A percentile compares a stretch with the other conserved stretches of the same genome.
Conservation (phyloP, 805 yeast genomes). For the Lachancea thermotolerans region DNA sequence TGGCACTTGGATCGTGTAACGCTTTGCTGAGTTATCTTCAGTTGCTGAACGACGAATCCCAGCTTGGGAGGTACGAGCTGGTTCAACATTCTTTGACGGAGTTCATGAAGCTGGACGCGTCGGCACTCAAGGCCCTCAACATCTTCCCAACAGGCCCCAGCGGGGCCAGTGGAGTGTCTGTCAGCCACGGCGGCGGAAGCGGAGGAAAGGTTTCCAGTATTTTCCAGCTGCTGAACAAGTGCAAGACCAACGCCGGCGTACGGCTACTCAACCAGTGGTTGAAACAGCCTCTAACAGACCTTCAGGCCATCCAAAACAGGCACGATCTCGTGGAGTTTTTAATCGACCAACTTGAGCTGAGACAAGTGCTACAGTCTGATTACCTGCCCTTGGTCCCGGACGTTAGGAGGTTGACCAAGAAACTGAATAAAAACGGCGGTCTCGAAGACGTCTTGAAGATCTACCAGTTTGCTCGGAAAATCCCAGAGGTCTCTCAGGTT, state of each 20-base stretch:
- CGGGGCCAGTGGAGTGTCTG: constrained; percentile 17
- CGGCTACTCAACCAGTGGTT: constrained; percentile 88
- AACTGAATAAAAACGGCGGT: constrained; percentile 50
- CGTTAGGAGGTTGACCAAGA: constrained; percentile 65
- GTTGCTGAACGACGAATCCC: constrained; percentile 49
- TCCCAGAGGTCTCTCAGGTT: constrained; percentile 61
- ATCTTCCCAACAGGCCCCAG: constrained; percentile 53
- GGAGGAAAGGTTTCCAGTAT: constrained; percentile 51
- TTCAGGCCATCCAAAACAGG: constrained; percentile 52
- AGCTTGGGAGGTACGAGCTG: constrained; percentile 49
- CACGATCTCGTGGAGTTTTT: constrained; percentile 70
- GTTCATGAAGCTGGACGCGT: constrained; percentile 83
- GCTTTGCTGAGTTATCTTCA: constrained; percentile 67
- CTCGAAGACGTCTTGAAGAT: constrained; percentile 86
- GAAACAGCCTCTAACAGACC: constrained; percentile 83
- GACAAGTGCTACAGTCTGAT: constrained; percentile 60
- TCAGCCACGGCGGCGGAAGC: constrained; percentile 14
- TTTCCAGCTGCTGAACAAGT: constrained; percentile 78
- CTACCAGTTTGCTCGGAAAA: constrained; percentile 65
- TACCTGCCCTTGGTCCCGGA: constrained; percentile 76
- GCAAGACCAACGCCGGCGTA: constrained; percentile 86
- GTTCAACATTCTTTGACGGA: constrained; percentile 65
- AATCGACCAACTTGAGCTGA: constrained; percentile 59
- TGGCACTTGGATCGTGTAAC: constrained; percentile 28
- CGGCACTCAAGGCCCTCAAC: constrained; percentile 84